Evolutionary conservation across 2,329 filamentous ascomycete species (phyloP).

Genomic region (Xylariales sp.): DNA sequence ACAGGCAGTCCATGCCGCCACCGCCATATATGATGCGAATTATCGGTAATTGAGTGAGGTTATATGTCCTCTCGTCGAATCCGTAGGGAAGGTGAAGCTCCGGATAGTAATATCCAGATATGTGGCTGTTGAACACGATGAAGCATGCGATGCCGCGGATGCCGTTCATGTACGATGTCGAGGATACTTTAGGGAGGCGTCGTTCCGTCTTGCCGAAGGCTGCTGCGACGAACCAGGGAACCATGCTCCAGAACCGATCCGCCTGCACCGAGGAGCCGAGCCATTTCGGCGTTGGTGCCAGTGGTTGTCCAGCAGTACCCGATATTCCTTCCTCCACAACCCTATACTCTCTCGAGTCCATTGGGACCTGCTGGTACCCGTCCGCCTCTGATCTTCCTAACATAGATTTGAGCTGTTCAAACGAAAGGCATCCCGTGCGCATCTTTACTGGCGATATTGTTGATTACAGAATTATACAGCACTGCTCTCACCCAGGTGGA

Average conservation of each 20-base stretch:
- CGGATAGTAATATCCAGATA: background rate
- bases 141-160: conserved; percentile 5
- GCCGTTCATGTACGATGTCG: conserved; percentile 5
- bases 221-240: conserved; percentile 1
- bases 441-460: too few relatives aligned
- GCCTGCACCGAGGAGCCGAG: background rate
- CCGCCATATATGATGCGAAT: conserved; percentile 1
- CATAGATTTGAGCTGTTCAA: too few relatives aligned
- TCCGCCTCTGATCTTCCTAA: too few relatives aligned
- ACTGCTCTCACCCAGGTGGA: too few relatives aligned
- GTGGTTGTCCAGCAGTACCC: too few relatives aligned
- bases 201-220: conserved; percentile 1
- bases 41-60: conserved; percentile 2
- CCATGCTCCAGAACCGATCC: conserved; percentile 1
- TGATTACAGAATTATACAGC: too few relatives aligned
- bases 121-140: conserved; percentile 2
- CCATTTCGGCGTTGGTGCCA: too few relatives aligned
- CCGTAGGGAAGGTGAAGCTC: background rate
- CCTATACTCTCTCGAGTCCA: too few relatives aligned
- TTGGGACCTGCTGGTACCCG: too few relatives aligned
- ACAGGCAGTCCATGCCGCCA: conserved; percentile 5
- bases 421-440: too few relatives aligned
- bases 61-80: background rate
- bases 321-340: too few relatives aligned
- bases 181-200: background rate